A percentile compares a stretch with the other conserved stretches of the same genome.
These are phyloP conservation scores for Rhizopus microsporus DNA, from an alignment of 371 early-diverging fungal genomes.

Conservation along the genomic window DNA sequence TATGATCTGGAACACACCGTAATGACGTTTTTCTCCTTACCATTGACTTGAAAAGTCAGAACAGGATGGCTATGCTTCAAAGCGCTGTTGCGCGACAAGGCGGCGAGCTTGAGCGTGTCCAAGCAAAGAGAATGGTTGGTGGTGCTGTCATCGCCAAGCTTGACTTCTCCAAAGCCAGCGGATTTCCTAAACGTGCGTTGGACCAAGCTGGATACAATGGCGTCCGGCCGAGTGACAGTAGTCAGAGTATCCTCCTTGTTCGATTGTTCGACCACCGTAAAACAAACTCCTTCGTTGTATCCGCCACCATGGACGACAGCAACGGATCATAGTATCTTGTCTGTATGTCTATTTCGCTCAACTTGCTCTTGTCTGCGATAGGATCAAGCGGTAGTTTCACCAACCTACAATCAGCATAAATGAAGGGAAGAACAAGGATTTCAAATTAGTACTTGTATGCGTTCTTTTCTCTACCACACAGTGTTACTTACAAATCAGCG, in stretches of 20 bases:
- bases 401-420: conserved; percentile 8
- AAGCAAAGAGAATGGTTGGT: conserved; percentile 34
- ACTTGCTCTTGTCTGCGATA: conserved; percentile 13
- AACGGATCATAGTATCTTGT: conserved; percentile 23
- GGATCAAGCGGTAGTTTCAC: conserved; percentile 15
- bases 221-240: conserved; percentile 27
- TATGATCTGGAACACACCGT: conserved; percentile 21
- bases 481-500: conserved; percentile 2
- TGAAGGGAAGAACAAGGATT: not conserved
- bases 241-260: conserved; percentile 16
- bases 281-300: conserved; percentile 13
- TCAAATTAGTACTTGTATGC: no score
- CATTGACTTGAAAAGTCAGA: conserved; percentile 18
- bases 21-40: conserved; percentile 20
- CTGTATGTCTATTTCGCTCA: conserved; percentile 23
- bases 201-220: conserved; percentile 32
- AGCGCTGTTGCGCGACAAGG: conserved; percentile 6
- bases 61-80: conserved; percentile 9
- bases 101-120: conserved; percentile 18
- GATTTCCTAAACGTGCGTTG: conserved; percentile 31
- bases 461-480: no score
- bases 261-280: conserved; percentile 24
- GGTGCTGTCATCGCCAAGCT: conserved; percentile 29
- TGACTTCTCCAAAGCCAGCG: conserved; percentile 32
- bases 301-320: conserved; percentile 11